Conservation (phyloP, 208 protist species). For the Crithidia brevicula region DNA sequence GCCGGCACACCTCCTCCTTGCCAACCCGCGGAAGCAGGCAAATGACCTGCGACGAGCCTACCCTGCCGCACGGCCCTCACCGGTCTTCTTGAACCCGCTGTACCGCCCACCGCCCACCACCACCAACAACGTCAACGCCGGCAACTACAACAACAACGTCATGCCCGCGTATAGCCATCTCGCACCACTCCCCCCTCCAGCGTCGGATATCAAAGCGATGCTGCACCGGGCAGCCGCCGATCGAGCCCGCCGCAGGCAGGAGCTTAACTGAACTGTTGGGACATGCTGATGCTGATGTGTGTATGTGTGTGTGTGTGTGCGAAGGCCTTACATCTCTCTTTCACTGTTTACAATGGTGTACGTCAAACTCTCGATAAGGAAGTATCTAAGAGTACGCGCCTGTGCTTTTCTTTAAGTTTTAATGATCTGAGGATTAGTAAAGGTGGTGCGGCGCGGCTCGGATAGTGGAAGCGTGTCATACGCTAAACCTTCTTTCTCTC, state of each 20-base stretch:
- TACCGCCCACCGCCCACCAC: conserved; percentile 43
- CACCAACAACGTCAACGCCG: neutral
- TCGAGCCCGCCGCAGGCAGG: conserved; percentile 52
- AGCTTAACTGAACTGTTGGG: conserved; percentile 10
- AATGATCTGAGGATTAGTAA: no score
- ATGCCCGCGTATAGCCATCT: conserved; percentile 26
- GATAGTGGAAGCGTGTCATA: no score
- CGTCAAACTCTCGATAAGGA: no score
- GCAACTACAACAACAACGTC: neutral
- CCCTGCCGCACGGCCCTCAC: conserved; percentile 1
- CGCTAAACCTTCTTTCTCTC: neutral
- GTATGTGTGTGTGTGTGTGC: no score
- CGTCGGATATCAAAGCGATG: conserved; percentile 77
- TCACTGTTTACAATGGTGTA: no score
- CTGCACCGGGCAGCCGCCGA: conserved; percentile 78
- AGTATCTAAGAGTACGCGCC: no score
- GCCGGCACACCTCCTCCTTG: conserved; percentile 17
- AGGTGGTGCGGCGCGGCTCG: no score
- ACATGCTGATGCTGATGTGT: no score
- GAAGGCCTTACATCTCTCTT: no score
- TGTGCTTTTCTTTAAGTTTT: no score
- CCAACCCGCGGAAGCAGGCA: conserved; percentile 19
- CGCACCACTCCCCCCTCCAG: neutral
- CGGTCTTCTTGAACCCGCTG: conserved; percentile 46
- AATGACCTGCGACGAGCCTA: conserved; percentile 13